phyloP scores from a whole-genome alignment of 768 basidiomycete species.

The Xanthoconium purpureum region DNA sequence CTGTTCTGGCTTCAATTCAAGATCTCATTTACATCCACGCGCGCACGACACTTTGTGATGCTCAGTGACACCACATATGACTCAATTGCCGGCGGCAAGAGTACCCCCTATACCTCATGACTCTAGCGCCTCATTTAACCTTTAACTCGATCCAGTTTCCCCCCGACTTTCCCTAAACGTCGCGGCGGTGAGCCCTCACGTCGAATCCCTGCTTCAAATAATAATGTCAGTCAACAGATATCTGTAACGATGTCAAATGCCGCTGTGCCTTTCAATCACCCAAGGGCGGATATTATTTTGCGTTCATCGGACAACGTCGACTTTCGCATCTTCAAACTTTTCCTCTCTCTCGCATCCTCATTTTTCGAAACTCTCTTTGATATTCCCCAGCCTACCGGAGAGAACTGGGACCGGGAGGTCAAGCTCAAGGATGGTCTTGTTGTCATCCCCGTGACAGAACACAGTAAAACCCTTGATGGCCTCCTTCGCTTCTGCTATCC shows the following conservation, averaged over 20 bases:
- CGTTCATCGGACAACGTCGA: background rate
- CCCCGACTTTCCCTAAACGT: background rate
- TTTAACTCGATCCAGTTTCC: too few relatives aligned
- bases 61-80: too few relatives aligned
- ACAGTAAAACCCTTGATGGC: constrained; percentile 21
- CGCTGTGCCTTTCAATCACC: constrained; percentile 14
- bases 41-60: too few relatives aligned
- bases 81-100: too few relatives aligned
- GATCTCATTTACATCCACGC: too few relatives aligned
- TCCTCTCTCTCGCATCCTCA: too few relatives aligned
- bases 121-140: too few relatives aligned
- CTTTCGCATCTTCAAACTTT: background rate
- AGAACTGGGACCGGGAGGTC: constrained; percentile 8
- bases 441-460: constrained; percentile 19
- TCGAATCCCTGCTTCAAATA: background rate
- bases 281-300: background rate
- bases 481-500: constrained; percentile 27
- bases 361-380: constrained; percentile 21
- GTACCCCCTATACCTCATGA: too few relatives aligned
- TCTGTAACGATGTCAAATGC: constrained; percentile 9
- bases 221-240: background rate
- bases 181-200: background rate
- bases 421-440: constrained; percentile 11
- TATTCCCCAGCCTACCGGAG: constrained; percentile 24
- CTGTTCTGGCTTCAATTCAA: too few relatives aligned